These are phyloP conservation scores for Teunomyces kruisii DNA, from an alignment of 805 yeast species.

Conservation along the genomic window DNA sequence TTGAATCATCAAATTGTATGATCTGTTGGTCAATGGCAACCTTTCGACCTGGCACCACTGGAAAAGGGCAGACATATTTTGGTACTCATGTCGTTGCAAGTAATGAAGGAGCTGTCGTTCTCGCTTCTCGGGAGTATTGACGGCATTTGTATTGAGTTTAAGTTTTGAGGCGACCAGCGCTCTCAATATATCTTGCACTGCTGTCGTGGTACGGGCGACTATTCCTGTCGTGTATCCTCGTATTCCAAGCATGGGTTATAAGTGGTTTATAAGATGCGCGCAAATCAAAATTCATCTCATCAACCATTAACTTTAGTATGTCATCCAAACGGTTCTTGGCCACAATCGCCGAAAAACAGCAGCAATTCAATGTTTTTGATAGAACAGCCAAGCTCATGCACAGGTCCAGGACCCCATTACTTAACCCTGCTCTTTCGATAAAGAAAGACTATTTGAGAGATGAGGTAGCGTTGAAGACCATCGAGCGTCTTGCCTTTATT, in stretches of 20 bases:
- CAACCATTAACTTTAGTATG: slow-evolving; percentile 3
- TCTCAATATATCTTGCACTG: neutral
- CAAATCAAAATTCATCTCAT: neutral
- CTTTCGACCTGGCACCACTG: neutral
- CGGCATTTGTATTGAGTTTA: neutral
- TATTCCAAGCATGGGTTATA: neutral
- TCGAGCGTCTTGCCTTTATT: slow-evolving; percentile 73
- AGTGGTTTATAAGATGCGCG: neutral
- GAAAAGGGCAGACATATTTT: neutral
- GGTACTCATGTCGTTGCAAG: neutral
- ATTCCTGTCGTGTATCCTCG: neutral
- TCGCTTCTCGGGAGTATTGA: slow-evolving; percentile 1
- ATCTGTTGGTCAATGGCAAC: neutral
- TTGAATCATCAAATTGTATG: slow-evolving; percentile 4
- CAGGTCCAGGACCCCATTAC: slow-evolving; percentile 49
- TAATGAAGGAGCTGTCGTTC: slow-evolving; percentile 2
- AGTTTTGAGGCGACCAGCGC: neutral
- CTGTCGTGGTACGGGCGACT: neutral
- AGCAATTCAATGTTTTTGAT: slow-evolving; percentile 54
- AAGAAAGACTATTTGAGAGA: slow-evolving; percentile 71
- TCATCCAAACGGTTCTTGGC: slow-evolving; percentile 20
- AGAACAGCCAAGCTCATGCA: slow-evolving; percentile 62
- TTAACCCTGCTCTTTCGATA: slow-evolving; percentile 45
- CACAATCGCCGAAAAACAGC: slow-evolving; percentile 26
- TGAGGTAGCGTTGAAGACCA: slow-evolving; percentile 69